Percentiles rank a stretch among this genome's conserved stretches.
Conservation (phyloP, 192 early-diverging fungal genomes). For the Phycomyces blakesleeanus region DNA sequence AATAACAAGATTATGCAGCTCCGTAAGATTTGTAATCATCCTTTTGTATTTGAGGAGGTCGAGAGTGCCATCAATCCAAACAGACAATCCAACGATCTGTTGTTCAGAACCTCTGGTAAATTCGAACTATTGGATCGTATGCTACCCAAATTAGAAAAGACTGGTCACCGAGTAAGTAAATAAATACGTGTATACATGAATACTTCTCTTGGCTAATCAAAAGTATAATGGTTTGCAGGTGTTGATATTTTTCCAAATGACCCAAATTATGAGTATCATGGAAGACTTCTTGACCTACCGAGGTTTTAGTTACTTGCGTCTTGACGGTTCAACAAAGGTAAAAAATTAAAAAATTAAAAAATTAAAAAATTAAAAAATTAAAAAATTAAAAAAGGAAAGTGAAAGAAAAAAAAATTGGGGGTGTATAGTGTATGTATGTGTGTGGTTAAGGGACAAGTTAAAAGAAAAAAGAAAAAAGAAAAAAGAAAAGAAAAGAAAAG, state of each 20-base stretch:
- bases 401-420: too few species aligned
- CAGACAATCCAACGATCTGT: conserved; percentile 62
- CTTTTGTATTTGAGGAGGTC: conserved; percentile 94
- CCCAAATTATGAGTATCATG: conserved; percentile 93
- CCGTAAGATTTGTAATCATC: conserved; percentile 98
- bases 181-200: too few species aligned
- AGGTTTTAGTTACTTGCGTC: conserved; percentile 69
- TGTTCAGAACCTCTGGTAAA: conserved; percentile 89
- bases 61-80: conserved; percentile 78
- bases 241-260: conserved; percentile 83
- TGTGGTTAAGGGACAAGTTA: too few species aligned
- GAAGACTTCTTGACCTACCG: conserved; percentile 87
- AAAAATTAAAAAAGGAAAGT: too few species aligned
- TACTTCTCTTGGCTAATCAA: neutral
- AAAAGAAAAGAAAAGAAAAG: too few species aligned
- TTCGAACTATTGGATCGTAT: conserved; percentile 96
- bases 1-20: conserved; percentile 99
- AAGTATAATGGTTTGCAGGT: conserved; percentile 38
- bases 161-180: conserved; percentile 76
- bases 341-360: too few species aligned
- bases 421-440: too few species aligned
- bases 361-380: too few species aligned
- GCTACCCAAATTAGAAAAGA: conserved; percentile 81
- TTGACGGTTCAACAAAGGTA: conserved; percentile 88
- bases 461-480: too few species aligned